Conservation (phyloP, 2,329 filamentous ascomycete genomes). For the Shiraia bambusicola region DNA sequence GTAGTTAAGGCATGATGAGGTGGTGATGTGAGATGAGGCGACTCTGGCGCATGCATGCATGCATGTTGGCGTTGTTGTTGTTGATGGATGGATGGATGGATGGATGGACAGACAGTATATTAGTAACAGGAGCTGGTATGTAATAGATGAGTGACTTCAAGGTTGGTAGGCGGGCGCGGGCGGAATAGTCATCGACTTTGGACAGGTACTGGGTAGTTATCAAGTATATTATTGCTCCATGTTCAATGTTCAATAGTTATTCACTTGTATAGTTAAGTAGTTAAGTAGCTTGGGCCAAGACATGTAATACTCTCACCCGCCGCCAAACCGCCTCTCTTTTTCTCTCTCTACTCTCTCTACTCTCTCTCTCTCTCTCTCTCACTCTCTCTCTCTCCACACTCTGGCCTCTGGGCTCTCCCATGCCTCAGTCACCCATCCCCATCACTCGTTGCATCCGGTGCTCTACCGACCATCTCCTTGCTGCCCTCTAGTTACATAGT, state of each 20-base stretch:
- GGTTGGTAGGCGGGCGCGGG: too few species aligned
- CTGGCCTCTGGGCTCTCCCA: constrained; percentile 37
- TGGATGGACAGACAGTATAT: constrained; percentile 22
- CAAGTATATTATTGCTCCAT: too few species aligned
- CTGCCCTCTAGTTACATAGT: too few species aligned
- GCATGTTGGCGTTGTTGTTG: background rate
- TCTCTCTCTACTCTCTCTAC: constrained; percentile 32
- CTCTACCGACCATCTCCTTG: constrained; percentile 23
- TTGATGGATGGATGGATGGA: constrained; percentile 1
- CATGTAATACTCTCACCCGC: constrained; percentile 20
- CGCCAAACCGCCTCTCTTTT: constrained; percentile 17
- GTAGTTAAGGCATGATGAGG: too few species aligned
- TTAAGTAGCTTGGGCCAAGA: constrained; percentile 10
- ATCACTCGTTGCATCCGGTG: constrained; percentile 17
- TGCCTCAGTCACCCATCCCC: constrained; percentile 24
- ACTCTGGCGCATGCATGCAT: too few species aligned
- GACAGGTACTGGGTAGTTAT: too few species aligned
- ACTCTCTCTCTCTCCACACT: constrained; percentile 14
- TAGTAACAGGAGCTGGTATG: constrained; percentile 29
- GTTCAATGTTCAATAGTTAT: too few species aligned
- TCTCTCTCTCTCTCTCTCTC: constrained; percentile 19
- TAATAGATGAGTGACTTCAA: too few species aligned
- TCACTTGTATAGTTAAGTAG: too few species aligned
- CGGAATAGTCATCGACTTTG: too few species aligned
- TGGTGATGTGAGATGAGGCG: too few species aligned